Evolutionary conservation across 306 rosid genomes (phyloP).

Genomic region (Gastrolobium villosum): DNA sequence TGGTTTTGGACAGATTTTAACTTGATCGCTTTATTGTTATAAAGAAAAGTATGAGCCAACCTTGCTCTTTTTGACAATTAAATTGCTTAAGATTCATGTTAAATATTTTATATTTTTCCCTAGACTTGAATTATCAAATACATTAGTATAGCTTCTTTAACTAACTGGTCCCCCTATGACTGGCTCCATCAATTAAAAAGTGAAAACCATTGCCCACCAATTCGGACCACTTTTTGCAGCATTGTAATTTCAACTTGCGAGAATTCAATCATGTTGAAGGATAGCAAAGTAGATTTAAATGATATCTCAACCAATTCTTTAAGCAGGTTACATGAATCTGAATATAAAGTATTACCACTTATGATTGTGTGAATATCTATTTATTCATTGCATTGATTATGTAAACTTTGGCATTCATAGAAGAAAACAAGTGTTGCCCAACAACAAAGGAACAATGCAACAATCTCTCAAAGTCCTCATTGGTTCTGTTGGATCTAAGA

Average conservation of each 20-base stretch:
- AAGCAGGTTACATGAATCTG: conserved; percentile 52
- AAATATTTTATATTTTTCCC: no score
- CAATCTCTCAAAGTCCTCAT: conserved; percentile 75
- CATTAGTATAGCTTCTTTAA: no score
- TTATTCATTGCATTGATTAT: conserved; percentile 52
- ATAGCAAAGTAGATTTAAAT: conserved; percentile 48
- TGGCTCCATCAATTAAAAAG: no score
- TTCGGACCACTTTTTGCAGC: not conserved
- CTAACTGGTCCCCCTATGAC: no score
- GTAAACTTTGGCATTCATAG: conserved; percentile 45
- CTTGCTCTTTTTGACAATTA: no score
- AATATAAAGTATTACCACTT: conserved; percentile 26
- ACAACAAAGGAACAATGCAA: conserved; percentile 50
- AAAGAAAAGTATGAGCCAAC: no score
- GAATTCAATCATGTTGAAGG: conserved; percentile 42
- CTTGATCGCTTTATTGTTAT: no score
- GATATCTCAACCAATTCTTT: conserved; percentile 47
- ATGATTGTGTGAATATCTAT: conserved; percentile 44
- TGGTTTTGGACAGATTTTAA: no score
- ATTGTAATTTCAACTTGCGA: not conserved
- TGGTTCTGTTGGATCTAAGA: conserved; percentile 97
- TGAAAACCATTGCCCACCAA: not conserved
- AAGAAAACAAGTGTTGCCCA: conserved; percentile 57
- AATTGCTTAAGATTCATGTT: no score
- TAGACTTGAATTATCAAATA: no score